Base-by-base conservation (phyloP, 2,329 filamentous ascomycete genomes). In the Stagonosporopsis chrysanthemi region DNA sequence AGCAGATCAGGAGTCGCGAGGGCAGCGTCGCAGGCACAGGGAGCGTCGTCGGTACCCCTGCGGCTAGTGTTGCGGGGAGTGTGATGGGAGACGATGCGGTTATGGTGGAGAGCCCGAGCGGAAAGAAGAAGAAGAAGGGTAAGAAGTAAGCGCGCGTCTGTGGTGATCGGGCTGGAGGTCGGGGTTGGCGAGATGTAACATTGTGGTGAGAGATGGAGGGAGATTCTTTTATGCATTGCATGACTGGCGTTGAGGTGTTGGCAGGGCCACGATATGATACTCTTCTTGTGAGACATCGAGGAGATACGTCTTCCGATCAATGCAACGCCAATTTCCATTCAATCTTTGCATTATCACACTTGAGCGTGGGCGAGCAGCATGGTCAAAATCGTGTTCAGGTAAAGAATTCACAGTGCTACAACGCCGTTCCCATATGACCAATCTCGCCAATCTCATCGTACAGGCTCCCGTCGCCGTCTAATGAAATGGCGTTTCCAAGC, bases 31-130 rank as follows among this genome's bases (percentile, higher is more conserved):
- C 48, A 17, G 60, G 60, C 12, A 44, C 54, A 36, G 49, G 45
- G 23, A 62, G 56, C 9, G 29, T 51, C 2, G 58, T 62, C 22
- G 55, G 60, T 4, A 65, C 56, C 17, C 42, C 49, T 8, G 49
- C 56, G 1, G 60, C 56, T 7, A 63, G 58, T 28, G 55, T 62
- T 2, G 55, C 61, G 23, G 85, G 80, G 31, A 70, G 68, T 53
- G 57, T 60, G 6, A 75, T 59, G 29, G 61, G 55, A 6, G 90
- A 92, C 58, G 90, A 93, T 72, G 86, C 87, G 17, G 90, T 96
- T 23, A 79, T 96, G 62, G 91, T 96, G 45, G 90, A 95, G 69
- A 78, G 78, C n/a, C 82, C 80, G 81, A 19, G 76, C 77, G 29
- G 76, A 75, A 58, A 71, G 79, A 66, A 82, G 86, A 87, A 87